Percentiles rank a stretch among this genome's conserved stretches.
Conservation (phyloP, 257 asterid species). For the Mentha longifolia region DNA sequence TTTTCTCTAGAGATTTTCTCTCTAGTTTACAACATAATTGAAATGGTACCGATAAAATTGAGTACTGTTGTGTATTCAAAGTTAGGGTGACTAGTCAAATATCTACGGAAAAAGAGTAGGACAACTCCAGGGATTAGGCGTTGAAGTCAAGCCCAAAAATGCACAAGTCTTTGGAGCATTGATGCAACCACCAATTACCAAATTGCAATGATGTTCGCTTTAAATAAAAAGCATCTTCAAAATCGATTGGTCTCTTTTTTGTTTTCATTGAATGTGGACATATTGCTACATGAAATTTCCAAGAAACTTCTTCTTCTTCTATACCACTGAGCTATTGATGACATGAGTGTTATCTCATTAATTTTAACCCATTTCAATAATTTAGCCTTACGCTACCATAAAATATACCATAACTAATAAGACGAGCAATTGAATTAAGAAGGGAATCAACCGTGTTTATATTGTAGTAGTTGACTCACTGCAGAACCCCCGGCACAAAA, state of each 20-base stretch:
- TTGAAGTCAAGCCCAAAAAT: constrained; percentile 8
- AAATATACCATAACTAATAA: too few species aligned
- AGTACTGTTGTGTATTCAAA: not conserved
- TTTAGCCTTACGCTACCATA: too few species aligned
- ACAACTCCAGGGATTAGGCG: not conserved
- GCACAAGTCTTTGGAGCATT: not conserved
- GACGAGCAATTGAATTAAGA: too few species aligned
- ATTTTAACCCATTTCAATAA: too few species aligned
- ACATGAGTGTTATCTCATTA: not conserved
- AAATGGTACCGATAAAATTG: too few species aligned
- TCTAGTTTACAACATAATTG: too few species aligned
- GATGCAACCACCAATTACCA: not conserved
- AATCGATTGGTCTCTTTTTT: not conserved
- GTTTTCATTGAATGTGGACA: constrained; percentile 6
- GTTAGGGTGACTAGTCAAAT: constrained; percentile 28
- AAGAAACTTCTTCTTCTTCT: constrained; percentile 7
- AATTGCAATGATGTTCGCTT: not conserved
- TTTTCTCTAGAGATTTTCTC: too few species aligned
- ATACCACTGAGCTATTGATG: not conserved
- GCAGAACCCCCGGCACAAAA: too few species aligned
- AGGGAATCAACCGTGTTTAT: too few species aligned
- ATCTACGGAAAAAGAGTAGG: not conserved
- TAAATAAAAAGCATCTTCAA: constrained; percentile 20
- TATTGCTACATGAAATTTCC: constrained; percentile 10
- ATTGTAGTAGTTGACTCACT: too few species aligned